Evolutionary conservation across 805 yeast species (phyloP), one percentile per base, ranked within the genome.

Genomic region (Danielozyma ontarioensis): DNA sequence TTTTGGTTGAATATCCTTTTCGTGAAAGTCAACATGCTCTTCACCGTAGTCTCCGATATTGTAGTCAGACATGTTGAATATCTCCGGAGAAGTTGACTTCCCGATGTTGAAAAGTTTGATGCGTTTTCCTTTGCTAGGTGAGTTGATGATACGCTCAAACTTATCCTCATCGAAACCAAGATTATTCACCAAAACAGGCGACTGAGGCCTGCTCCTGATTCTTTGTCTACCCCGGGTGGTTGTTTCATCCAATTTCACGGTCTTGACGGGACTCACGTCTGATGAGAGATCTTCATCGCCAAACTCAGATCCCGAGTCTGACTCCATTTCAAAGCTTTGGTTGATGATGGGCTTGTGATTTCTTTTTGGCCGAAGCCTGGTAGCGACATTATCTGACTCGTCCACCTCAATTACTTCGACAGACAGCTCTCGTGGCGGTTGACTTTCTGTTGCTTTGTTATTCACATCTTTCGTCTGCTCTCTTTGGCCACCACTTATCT

Each of bases 1-100:
- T 12, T 28, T 25, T 3, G 17, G 17, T 12, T 18, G 21, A 3
- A 39, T 30, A 31, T 34, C 34, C 17, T 29, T 35, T 23, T 62
- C 68, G 19, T 57, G 35, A 28, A 40, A 51, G 3, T 53, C 48
- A 3, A 62, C 21, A 35, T 62, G 54, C 3, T 45, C 43, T 34
- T 59, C 68, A 5, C 52, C 61, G 31, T 62, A 62, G 25, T 61
- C 67, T 13, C 66, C 68, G 3, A 59, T 32, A 23, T 59, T 53
- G 13, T 52, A 63, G 29, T 51, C 45, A 2, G 64, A 58, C 8
- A 47, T 17, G 29, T 59, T 60, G 34, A 44, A 48, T 4, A 52
- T 25, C 1, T 47, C 33, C 2, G 44, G 41, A 1, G 59, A 42
- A 7, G 38, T 36, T 4, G 51, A 35, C 25, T 27, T 28, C 5